A percentile compares a stretch with the other conserved stretches of the same genome.
These are phyloP conservation scores for Phytophthora boehmeriae DNA, from an alignment of 352 stramenopile species.

Conservation along the genomic window DNA sequence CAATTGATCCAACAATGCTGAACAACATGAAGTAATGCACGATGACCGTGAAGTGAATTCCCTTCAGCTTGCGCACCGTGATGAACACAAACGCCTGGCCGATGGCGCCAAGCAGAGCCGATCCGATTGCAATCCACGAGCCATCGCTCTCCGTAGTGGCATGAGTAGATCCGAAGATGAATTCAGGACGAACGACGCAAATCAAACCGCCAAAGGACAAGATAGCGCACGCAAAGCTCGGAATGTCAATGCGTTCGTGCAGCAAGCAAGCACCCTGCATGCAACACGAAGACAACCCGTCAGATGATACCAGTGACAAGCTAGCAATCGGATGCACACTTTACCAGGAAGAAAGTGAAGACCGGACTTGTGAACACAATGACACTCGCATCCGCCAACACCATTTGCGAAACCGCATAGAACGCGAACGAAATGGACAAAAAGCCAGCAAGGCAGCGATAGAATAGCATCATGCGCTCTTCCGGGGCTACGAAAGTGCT, in stretches of 20 bases:
- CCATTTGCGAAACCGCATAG: slow-evolving; percentile 81
- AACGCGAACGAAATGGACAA: slow-evolving; percentile 79
- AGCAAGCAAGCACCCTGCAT: slow-evolving; percentile 47
- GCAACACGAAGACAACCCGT: neutral
- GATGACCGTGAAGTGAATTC: slow-evolving; percentile 63
- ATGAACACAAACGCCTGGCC: slow-evolving; percentile 78
- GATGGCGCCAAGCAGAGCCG: slow-evolving; percentile 60
- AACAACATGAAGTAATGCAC: slow-evolving; percentile 86
- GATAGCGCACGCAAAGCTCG: slow-evolving; percentile 49
- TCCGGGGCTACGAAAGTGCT: slow-evolving; percentile 53
- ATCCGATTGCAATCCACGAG: slow-evolving; percentile 55
- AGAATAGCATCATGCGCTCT: slow-evolving; percentile 65
- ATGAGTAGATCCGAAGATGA: slow-evolving; percentile 61
- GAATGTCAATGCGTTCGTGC: slow-evolving; percentile 47
- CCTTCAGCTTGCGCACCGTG: slow-evolving; percentile 64
- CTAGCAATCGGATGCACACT: neutral
- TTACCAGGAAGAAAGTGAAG: slow-evolving; percentile 76
- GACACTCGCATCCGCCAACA: slow-evolving; percentile 72
- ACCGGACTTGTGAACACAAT: slow-evolving; percentile 80
- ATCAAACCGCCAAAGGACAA: slow-evolving; percentile 53
- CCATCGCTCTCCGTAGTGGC: slow-evolving; percentile 43
- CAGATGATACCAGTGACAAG: neutral
- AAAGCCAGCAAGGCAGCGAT: slow-evolving; percentile 69
- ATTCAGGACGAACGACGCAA: slow-evolving; percentile 54
- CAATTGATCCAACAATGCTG: slow-evolving; percentile 45